phyloP scores from a whole-genome alignment of 148 eudicot genomes.

The Rhododendron griersonianum region DNA sequence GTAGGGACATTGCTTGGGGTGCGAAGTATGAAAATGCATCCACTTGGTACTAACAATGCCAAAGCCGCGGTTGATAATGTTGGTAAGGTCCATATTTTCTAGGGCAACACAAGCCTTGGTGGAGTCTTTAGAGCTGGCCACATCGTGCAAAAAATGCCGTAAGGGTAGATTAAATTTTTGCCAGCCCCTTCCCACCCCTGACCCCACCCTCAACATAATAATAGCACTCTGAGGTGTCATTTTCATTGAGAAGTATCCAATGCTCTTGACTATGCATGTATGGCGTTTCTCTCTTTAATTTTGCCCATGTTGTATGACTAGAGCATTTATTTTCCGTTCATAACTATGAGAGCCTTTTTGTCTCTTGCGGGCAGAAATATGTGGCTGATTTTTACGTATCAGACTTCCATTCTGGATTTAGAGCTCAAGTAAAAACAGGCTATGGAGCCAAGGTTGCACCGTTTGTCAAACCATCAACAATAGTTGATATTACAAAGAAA shows the following conservation, averaged over 20 bases:
- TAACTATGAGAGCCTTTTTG: constrained; percentile 1
- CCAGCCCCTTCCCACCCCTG: not conserved
- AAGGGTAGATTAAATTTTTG: not conserved
- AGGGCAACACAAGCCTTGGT: not conserved
- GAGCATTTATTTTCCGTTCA: not conserved
- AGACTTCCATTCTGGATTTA: constrained; percentile 83
- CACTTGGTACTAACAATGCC: not conserved
- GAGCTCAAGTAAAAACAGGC: constrained; percentile 91
- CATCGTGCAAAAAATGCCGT: not conserved
- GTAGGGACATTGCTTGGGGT: not conserved
- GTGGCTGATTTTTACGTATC: constrained; percentile 92
- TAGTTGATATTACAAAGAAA: constrained; percentile 62
- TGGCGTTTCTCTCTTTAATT: not conserved
- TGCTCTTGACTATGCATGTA: not conserved
- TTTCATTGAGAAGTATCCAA: not conserved
- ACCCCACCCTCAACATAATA: not conserved
- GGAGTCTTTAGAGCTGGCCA: not conserved
- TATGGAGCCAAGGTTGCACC: constrained; percentile 87
- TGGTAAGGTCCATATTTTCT: not conserved
- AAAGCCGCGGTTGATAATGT: not conserved
- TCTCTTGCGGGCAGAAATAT: constrained; percentile 51
- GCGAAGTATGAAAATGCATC: not conserved
- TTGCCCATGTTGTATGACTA: not conserved
- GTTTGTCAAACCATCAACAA: constrained; percentile 62
- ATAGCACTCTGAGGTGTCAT: not conserved